Percentiles rank a stretch among this genome's conserved stretches.
Conservation (phyloP, 495 filamentous ascomycete genomes). For the Aspergillus homomorphus region DNA sequence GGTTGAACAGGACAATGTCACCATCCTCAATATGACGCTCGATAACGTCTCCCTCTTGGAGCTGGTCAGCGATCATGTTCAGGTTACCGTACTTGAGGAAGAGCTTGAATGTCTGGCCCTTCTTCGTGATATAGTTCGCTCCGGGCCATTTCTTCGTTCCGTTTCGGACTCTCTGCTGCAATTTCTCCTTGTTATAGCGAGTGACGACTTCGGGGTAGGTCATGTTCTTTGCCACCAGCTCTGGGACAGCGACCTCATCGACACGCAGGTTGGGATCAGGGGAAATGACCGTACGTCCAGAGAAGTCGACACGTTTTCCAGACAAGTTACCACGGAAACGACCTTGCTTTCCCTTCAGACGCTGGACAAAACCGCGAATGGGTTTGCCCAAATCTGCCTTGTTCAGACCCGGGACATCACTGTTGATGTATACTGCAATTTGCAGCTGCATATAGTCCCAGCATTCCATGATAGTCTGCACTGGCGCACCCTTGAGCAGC, state of each 20-base stretch:
- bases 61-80: constrained; percentile 60
- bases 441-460: constrained; percentile 97
- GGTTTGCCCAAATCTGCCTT: constrained; percentile 71
- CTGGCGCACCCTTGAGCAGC: constrained; percentile 72
- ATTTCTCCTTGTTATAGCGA: constrained; percentile 76
- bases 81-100: constrained; percentile 72
- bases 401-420: constrained; percentile 86
- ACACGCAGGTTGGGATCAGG: constrained; percentile 93
- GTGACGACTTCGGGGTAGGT: constrained; percentile 91
- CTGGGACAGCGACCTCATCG: constrained; percentile 88
- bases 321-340: constrained; percentile 95
- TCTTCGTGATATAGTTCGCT: constrained; percentile 77
- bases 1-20: constrained; percentile 97
- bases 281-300: constrained; percentile 93
- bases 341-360: constrained; percentile 94
- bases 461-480: constrained; percentile 92
- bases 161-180: constrained; percentile 66
- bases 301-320: constrained; percentile 98
- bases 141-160: constrained; percentile 80
- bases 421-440: constrained; percentile 96
- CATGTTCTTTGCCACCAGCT: constrained; percentile 85
- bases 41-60: constrained; percentile 82
- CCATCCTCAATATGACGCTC: constrained; percentile 94
- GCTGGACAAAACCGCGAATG: constrained; percentile 89
- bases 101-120: constrained; percentile 62